phyloP scores from a whole-genome alignment of 148 eudicot genomes.

The Persicaria tinctoria region DNA sequence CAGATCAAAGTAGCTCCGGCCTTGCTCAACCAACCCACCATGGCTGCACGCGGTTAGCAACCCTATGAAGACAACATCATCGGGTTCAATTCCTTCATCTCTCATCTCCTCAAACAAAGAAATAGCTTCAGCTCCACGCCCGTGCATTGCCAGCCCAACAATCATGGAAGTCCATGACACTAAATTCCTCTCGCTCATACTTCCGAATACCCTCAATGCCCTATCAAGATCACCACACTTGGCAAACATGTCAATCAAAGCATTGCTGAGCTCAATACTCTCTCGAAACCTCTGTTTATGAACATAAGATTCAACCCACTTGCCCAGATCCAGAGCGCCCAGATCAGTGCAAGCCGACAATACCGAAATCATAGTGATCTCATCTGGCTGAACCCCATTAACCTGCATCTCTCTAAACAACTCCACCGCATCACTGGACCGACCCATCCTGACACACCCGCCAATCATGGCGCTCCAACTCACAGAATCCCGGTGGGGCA shows the following conservation, averaged over 20 bases:
- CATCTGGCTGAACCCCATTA: slow-evolving; percentile 41
- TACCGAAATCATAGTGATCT: slow-evolving; percentile 54
- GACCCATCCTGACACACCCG: slow-evolving; percentile 40
- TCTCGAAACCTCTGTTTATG: slow-evolving; percentile 31
- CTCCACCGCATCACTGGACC: slow-evolving; percentile 36
- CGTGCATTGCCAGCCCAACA: slow-evolving; percentile 61
- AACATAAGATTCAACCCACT: slow-evolving; percentile 44
- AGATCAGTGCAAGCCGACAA: slow-evolving; percentile 61
- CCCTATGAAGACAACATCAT: slow-evolving; percentile 53
- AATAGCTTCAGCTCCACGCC: slow-evolving; percentile 49
- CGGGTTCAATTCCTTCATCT: slow-evolving; percentile 29
- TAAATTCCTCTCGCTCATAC: slow-evolving; percentile 33
- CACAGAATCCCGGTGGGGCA: slow-evolving; percentile 38
- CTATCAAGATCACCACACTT: slow-evolving; percentile 61
- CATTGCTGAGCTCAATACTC: slow-evolving; percentile 46
- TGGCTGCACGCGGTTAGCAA: slow-evolving; percentile 72
- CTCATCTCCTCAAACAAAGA: slow-evolving; percentile 56
- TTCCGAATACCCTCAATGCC: slow-evolving; percentile 40
- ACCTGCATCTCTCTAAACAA: slow-evolving; percentile 57
- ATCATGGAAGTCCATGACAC: slow-evolving; percentile 66
- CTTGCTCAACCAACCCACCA: slow-evolving; percentile 57
- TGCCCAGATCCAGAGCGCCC: slow-evolving; percentile 61
- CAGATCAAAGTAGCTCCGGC: slow-evolving; percentile 30
- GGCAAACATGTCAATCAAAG: slow-evolving; percentile 57
- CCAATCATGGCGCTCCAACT: slow-evolving; percentile 60